Base-by-base conservation (phyloP, 2,329 filamentous ascomycete species). In the Aspergillus phoenicis region DNA sequence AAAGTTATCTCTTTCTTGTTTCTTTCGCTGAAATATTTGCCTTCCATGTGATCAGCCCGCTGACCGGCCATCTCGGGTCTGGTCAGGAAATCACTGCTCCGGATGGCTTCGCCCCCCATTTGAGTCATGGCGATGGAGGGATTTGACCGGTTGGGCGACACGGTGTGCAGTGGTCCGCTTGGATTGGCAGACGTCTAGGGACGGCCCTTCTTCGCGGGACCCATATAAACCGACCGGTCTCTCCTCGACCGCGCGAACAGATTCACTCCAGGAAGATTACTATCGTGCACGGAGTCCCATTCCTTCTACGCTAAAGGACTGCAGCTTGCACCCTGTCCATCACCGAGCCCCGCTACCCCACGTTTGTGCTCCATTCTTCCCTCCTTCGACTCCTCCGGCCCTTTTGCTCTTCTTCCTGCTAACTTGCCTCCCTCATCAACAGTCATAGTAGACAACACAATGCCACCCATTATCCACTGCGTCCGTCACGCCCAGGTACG, bases 401-500 rank as follows among this genome's bases (percentile, higher is more conserved):
- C 62, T 64, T 66, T 20, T 33, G 11, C 15, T 54, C 45, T 17
- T 28, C 30, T 20, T 26, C 41, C 15, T 28, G 5, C 52, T 39
- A 22, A 55, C 45, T 41, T 20, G 20, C 43, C 17, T 17, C 26
- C 53, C 6, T 20, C 33, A 54, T 45, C 11, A 8, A 39, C 26
- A 58, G 17, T 28, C 22, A 26, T 39, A 30, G 2, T 49, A 24
- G 52, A 10, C 33, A 36, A 36, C 33, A 36, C 33, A 30, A 80
- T 81, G 79, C 65, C 78, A 38, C 79, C 79, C 0, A 73, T 76
- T 47, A 70, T 81, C 39, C 78, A 81, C 59, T 77, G 75, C 61
- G 77, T 81, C 57, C 79, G 79, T 62, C 79, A 81, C 68, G 79
- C 79, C 24, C 79, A 81, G 72, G 78, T 80, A 73, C 38, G 71